phyloP scores from a whole-genome alignment of 306 rosid genomes.

The Vigna radiata region DNA sequence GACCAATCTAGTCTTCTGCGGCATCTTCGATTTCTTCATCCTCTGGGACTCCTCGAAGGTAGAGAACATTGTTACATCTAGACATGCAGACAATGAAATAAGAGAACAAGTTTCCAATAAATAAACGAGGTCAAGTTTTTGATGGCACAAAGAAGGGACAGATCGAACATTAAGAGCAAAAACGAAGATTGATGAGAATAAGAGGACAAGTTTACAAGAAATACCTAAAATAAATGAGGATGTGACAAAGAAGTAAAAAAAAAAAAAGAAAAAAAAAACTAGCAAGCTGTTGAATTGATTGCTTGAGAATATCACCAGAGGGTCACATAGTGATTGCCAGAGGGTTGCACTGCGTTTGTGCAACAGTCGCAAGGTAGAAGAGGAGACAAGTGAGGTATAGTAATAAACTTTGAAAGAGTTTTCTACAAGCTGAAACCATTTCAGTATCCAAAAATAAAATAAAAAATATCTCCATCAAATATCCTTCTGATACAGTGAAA shows the following conservation, averaged over 20 bases:
- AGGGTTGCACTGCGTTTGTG: background rate
- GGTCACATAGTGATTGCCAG: background rate
- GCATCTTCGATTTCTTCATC: constrained; percentile 98
- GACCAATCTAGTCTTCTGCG: constrained; percentile 63
- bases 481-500: background rate
- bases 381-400: background rate
- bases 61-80: constrained; percentile 97
- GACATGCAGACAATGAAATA: constrained; percentile 30
- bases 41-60: constrained; percentile 95
- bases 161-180: too few relatives aligned
- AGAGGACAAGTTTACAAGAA: background rate
- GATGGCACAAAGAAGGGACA: background rate
- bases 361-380: background rate
- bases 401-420: background rate
- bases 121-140: too few relatives aligned
- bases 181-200: background rate
- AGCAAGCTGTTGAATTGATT: background rate
- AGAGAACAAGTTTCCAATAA: too few relatives aligned
- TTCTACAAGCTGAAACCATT: background rate
- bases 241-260: background rate
- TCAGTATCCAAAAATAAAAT: background rate
- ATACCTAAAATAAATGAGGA: background rate
- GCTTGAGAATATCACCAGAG: too few relatives aligned
- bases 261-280: background rate
- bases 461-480: background rate